Evolutionary conservation across 345 rosid genomes (phyloP), one percentile per base, ranked within the genome.

Genomic region (Trapa bicornis): DNA sequence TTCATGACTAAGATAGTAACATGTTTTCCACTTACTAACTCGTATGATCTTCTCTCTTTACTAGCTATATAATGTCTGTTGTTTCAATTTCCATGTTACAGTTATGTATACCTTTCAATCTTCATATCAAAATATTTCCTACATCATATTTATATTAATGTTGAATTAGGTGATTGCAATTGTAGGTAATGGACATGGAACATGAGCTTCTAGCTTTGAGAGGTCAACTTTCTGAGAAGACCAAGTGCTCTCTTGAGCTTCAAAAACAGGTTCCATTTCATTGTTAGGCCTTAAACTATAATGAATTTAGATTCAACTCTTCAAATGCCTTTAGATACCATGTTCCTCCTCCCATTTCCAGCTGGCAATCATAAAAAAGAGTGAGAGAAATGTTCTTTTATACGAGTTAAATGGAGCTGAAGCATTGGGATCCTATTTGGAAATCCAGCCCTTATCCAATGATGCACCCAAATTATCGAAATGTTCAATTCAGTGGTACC

Each of bases 141-240:
- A 5, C 8, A 35, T 58, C 37, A 32, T 6, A 3, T 56, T 36
- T 32, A 10, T 9, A 42, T 37, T 62, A 22, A 48, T 47, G 35
- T 15, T n/a, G 57, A 41, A 58, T 37, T 33, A 42, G 60, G 67
- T 54, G 36, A 70, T 39, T 33, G 68, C 11, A 47, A 47, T 65
- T 70, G 66, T 73, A 91, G 97, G 97, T 91, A 39, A 88, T 85
- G 97, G 96, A 88, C 83, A 88, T 91, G 97, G 96, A 88, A 70
- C 83, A 85, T 81, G 97, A 91, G 76, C 84, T 91, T 68, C 87
- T 71, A 58, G 96, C 97, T 66, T 76, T 88, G 69, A 85, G 97
- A 74, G 77, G 68, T 78, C 97, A 88, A 76, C 92, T 91, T 74
- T 84, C 84, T 60, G 91, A 87, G 77, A 91, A 91, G 78, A 82